These are phyloP conservation scores for Mycena chlorophos DNA, from an alignment of 768 basidiomycete genomes.

Conservation along the genomic window DNA sequence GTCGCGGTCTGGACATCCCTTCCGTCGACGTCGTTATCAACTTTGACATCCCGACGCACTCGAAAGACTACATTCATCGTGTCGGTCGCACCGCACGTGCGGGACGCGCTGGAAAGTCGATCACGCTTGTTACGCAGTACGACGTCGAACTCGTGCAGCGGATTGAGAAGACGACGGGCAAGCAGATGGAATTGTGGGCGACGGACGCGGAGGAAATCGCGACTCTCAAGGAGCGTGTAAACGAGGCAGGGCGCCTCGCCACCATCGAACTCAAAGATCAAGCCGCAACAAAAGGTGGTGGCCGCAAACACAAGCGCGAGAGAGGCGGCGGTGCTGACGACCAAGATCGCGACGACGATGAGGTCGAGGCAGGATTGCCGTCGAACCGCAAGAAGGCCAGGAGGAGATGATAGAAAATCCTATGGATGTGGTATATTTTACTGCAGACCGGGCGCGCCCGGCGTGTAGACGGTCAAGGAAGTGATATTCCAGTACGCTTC, in stretches of 20 bases:
- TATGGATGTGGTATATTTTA: too few species aligned
- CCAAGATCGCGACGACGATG: slow-evolving; percentile 89
- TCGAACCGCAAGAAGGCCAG: slow-evolving; percentile 54
- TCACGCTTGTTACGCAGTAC: slow-evolving; percentile 98
- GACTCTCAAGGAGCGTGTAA: slow-evolving; percentile 83
- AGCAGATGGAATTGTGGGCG: slow-evolving; percentile 88
- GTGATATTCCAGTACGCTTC: slow-evolving; percentile 75
- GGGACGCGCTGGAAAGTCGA: slow-evolving; percentile 93
- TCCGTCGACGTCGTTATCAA: slow-evolving; percentile 96
- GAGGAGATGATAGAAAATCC: slow-evolving; percentile 44
- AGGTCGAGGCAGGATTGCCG: slow-evolving; percentile 88
- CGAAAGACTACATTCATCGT: slow-evolving; percentile 98
- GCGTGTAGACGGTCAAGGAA: slow-evolving; percentile 53
- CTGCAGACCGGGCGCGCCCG: slow-evolving; percentile 4
- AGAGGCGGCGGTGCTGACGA: slow-evolving; percentile 63
- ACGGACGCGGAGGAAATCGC: slow-evolving; percentile 88
- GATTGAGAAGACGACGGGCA: slow-evolving; percentile 88
- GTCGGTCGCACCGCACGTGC: slow-evolving; percentile 98
- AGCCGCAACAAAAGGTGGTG: slow-evolving; percentile 36
- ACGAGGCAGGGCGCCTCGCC: slow-evolving; percentile 79
- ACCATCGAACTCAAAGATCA: slow-evolving; percentile 82
- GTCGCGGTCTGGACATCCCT: slow-evolving; percentile 95
- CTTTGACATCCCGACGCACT: slow-evolving; percentile 96
- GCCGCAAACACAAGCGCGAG: slow-evolving; percentile 46
- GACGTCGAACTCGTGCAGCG: slow-evolving; percentile 95